Evolutionary conservation across 805 yeast genomes (phyloP).

Genomic region (Groenewaldozyma tartarivorans): DNA sequence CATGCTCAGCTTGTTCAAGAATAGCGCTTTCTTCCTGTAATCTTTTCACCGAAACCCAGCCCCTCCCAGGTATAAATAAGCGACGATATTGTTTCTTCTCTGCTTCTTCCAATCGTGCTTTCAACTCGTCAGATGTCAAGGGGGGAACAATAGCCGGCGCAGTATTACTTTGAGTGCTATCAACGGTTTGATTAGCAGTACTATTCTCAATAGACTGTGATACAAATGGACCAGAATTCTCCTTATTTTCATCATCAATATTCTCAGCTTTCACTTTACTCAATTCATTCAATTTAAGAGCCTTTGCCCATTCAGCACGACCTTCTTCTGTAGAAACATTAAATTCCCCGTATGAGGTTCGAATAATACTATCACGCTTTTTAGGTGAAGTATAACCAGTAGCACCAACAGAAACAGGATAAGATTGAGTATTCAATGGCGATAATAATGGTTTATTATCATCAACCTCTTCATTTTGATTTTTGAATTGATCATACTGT

Average conservation of each 20-base stretch:
- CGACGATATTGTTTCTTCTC: constrained; percentile 19
- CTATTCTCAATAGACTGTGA: background rate
- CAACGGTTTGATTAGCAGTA: background rate
- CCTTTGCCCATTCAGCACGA: constrained; percentile 6
- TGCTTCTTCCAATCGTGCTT: constrained; percentile 13
- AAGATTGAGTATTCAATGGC: background rate
- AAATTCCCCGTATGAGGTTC: constrained; percentile 7
- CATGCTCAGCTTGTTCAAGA: background rate
- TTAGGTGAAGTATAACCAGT: background rate
- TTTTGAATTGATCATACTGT: background rate
- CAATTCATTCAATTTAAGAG: background rate
- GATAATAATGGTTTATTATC: background rate
- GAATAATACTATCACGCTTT: constrained; percentile 1
- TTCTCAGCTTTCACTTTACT: background rate
- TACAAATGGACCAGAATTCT: background rate
- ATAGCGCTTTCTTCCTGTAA: constrained; percentile 11
- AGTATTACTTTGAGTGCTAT: background rate
- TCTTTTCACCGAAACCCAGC: constrained; percentile 20
- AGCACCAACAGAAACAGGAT: background rate
- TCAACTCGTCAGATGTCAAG: constrained; percentile 5
- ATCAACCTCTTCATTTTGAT: background rate
- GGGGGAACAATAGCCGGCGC: background rate
- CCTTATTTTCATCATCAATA: background rate
- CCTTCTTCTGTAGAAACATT: constrained; percentile 10
- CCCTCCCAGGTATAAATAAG: constrained; percentile 19